Evolutionary conservation across 1,284 basidiomycete genomes (phyloP), one percentile per base, ranked within the genome.

Genomic region (Porogramme epimiltina): DNA sequence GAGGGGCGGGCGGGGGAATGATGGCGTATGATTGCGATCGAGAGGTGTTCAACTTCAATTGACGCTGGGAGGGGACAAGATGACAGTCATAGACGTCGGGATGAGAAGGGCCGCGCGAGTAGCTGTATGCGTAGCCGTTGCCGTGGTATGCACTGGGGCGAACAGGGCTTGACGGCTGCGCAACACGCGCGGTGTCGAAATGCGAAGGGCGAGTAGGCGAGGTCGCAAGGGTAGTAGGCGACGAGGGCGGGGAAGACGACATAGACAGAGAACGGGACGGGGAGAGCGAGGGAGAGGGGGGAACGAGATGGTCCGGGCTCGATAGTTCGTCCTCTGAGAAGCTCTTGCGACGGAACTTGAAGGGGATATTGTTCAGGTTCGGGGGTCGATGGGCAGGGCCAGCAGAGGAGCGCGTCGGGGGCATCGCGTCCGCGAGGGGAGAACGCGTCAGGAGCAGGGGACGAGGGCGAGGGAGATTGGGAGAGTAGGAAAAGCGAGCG

Each of bases 301-400:
- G 45, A n/a, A 55, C 34, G 47, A 54, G 49, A 42, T 47, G 19
- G 41, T 56, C 46, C 13, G 52, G 45, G 28, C 38, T 39, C 43
- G 43, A 53, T 33, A 52, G 47, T 28, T 61, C 46, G 59, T 58
- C 54, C 11, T 57, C 55, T 23, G 57, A 54, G 22, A 62, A 47
- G 42, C 61, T 62, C 52, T 64, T 64, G 22, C 62, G 49, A 22
- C 62, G 55, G 24, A 51, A 58, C 55, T 59, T 64, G 55, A 61
- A 51, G 33, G 62, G 62, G 34, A 61, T 26, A 45, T 26, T 58
- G 6, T 58, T 43, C 4, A 52, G 52, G 4, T 49, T 6, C 5
- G 34, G 34, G 9, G 34, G 34, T 6, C 16, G 34, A 37, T 37
- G 34, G 34, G 5, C n/a, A 18, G 34, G 34, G n/a, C 5, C 8